phyloP scores from a whole-genome alignment of 306 rosid species.

The Pyrus pyrifolia region DNA sequence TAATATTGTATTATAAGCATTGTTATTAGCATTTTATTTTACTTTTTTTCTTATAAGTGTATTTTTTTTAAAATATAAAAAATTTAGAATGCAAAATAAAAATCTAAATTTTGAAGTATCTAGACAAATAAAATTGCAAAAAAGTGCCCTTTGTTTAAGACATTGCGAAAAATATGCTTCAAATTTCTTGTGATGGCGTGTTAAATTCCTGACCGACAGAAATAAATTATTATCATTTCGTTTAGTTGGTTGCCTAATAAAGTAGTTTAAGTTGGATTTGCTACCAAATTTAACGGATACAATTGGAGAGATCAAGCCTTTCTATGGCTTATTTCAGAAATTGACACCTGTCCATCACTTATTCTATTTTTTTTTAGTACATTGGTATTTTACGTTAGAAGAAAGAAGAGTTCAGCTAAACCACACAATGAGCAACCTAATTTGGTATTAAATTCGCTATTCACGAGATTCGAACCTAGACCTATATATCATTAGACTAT shows the following conservation, averaged over 20 bases:
- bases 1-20: too few species aligned
- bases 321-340: too few species aligned
- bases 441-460: accelerated
- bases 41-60: too few species aligned
- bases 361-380: too few species aligned
- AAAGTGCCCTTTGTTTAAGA: not conserved
- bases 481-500: accelerated
- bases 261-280: not conserved
- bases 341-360: too few species aligned
- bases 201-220: not conserved
- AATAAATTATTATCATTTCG: not conserved
- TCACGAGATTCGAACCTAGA: too few species aligned
- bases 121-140: not conserved
- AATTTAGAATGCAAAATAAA: too few species aligned
- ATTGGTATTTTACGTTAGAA: accelerated
- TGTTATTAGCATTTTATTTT: too few species aligned
- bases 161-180: not conserved
- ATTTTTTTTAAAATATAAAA: too few species aligned
- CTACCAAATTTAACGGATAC: too few species aligned
- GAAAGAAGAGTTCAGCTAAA: accelerated
- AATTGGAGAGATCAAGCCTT: not conserved
- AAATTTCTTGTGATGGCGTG: not conserved
- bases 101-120: not conserved
- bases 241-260: not conserved
- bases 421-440: too few species aligned